Evolutionary conservation across 208 protist genomes (phyloP).

Genomic region (Acanthamoeba healyi): DNA sequence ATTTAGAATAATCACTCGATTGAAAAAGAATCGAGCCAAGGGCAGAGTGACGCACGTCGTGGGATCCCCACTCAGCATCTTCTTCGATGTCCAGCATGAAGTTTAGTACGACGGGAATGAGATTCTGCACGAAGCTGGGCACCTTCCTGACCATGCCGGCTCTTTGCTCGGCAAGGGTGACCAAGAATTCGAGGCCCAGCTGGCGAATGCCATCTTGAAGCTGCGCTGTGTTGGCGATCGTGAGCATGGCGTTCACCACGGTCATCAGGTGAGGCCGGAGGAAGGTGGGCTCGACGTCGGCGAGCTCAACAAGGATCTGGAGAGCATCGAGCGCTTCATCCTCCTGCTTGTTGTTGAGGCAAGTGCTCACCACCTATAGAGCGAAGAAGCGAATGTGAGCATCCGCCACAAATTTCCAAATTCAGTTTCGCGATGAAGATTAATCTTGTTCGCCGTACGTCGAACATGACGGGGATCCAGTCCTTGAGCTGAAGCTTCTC

Average conservation of each 20-base stretch:
- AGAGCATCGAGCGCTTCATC: slow-evolving; percentile 80
- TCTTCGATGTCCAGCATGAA: slow-evolving; percentile 87
- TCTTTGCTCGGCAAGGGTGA: slow-evolving; percentile 85
- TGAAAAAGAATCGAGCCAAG: too few relatives aligned
- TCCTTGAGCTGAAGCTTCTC: slow-evolving; percentile 65
- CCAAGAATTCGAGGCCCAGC: slow-evolving; percentile 88
- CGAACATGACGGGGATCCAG: slow-evolving; percentile 79
- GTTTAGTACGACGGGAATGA: slow-evolving; percentile 80
- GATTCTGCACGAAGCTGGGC: slow-evolving; percentile 74
- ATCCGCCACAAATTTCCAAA: background rate
- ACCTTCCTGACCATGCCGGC: slow-evolving; percentile 83
- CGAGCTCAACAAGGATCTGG: slow-evolving; percentile 84
- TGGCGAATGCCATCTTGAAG: slow-evolving; percentile 86
- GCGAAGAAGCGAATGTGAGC: background rate
- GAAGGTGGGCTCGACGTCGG: slow-evolving; percentile 82
- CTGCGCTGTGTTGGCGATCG: slow-evolving; percentile 76
- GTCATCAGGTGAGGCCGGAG: slow-evolving; percentile 71
- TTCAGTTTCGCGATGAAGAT: too few relatives aligned
- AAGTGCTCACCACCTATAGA: slow-evolving; percentile 55
- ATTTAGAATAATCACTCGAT: background rate
- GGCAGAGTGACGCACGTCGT: slow-evolving; percentile 21
- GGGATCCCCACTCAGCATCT: slow-evolving; percentile 77
- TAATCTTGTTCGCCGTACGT: too few relatives aligned
- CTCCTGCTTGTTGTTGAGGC: slow-evolving; percentile 76
- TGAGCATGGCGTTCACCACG: slow-evolving; percentile 77